Evolutionary conservation across 768 basidiomycete species (phyloP).

Genomic region (Leccinum subgranulosum): DNA sequence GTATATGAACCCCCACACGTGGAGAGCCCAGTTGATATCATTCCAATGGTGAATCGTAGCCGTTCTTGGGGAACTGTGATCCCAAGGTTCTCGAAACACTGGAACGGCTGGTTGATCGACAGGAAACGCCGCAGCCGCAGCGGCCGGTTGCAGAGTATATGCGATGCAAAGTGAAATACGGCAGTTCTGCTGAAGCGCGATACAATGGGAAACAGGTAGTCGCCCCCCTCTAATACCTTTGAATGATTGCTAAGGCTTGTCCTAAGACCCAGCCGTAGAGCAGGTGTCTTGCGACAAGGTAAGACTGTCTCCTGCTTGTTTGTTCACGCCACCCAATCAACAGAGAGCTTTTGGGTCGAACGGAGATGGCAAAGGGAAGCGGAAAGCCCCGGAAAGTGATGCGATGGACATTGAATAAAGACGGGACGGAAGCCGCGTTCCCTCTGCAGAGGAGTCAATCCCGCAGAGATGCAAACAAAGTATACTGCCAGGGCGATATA

Average conservation of each 20-base stretch:
- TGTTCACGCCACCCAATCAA: no score
- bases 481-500: no score
- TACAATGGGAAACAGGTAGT: background rate
- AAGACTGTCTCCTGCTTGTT: no score
- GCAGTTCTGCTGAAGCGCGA: background rate
- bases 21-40: no score
- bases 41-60: no score
- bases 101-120: background rate
- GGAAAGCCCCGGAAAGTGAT: no score
- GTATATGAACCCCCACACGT: no score
- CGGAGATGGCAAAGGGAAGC: no score
- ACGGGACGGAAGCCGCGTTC: conserved; percentile 6
- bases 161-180: background rate
- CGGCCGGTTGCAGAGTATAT: background rate
- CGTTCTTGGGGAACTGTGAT: background rate
- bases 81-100: no score
- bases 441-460: no score
- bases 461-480: conserved; percentile 13
- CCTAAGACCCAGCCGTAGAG: background rate
- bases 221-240: background rate
- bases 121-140: background rate
- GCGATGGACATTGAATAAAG: background rate
- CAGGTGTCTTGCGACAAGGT: no score
- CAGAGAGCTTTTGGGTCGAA: no score
- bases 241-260: background rate